These are phyloP conservation scores for Amphicarpaea edgeworthii DNA, from an alignment of 306 rosid species.

Conservation along the genomic window DNA sequence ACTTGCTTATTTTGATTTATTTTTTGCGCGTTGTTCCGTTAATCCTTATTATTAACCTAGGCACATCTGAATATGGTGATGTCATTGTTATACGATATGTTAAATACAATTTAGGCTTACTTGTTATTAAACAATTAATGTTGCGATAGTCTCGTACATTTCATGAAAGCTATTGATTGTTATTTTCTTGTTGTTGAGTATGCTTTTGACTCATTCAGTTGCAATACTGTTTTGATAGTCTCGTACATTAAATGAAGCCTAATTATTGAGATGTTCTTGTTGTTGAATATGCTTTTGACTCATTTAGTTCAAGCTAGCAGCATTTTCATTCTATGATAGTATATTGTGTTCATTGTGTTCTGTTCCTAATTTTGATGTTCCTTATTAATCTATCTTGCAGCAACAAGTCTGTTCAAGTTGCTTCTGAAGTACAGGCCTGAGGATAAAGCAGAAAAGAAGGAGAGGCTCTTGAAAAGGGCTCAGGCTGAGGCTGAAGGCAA, in stretches of 20 bases:
- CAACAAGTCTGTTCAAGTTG: slow-evolving; percentile 76
- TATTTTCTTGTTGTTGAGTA: neutral
- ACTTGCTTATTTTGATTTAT: too few relatives aligned
- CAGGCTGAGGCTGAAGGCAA: slow-evolving; percentile 79
- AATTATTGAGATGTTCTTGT: neutral
- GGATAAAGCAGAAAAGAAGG: slow-evolving; percentile 80
- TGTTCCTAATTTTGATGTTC: neutral
- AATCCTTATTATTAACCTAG: neutral
- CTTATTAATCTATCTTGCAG: slow-evolving; percentile 41
- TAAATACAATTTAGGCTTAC: too few relatives aligned
- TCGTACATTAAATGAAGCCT: neutral
- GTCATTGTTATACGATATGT: too few relatives aligned
- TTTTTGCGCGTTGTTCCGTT: neutral
- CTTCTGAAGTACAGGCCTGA: slow-evolving; percentile 82
- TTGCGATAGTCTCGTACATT: neutral
- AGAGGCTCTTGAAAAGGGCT: slow-evolving; percentile 73
- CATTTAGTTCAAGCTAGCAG: too few relatives aligned
- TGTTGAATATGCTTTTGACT: neutral
- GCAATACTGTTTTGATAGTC: neutral
- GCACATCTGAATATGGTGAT: neutral
- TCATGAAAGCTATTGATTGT: neutral
- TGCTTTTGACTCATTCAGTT: neutral
- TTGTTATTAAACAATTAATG: too few relatives aligned
- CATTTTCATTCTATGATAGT: neutral
- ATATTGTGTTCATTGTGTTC: too few relatives aligned